phyloP scores from a whole-genome alignment of 805 yeast species.

The Dipodascus geniculatus region DNA sequence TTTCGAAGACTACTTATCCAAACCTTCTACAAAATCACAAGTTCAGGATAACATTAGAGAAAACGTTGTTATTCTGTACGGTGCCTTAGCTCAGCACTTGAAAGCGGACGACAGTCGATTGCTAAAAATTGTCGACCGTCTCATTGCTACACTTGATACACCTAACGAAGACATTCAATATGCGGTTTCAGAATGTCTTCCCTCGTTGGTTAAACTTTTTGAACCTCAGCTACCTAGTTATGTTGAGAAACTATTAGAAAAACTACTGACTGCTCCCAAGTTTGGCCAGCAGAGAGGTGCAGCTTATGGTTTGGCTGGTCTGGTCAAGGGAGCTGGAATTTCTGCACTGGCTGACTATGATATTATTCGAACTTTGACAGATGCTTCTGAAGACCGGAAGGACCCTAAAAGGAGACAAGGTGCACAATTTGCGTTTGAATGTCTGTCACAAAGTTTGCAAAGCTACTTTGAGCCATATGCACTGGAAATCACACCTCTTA shows the following conservation, averaged over 20 bases:
- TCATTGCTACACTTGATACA: constrained; percentile 64
- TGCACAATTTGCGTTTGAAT: constrained; percentile 76
- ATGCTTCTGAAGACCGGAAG: constrained; percentile 81
- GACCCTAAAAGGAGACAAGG: constrained; percentile 69
- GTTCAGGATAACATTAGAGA: constrained; percentile 57
- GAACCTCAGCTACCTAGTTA: constrained; percentile 35
- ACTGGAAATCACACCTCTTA: constrained; percentile 71
- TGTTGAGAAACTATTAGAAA: constrained; percentile 46
- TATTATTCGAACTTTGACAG: constrained; percentile 59
- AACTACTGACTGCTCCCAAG: constrained; percentile 40
- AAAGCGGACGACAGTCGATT: constrained; percentile 54
- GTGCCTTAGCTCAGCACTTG: constrained; percentile 82
- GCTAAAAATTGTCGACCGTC: constrained; percentile 47
- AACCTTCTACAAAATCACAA: constrained; percentile 32
- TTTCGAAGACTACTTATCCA: constrained; percentile 48
- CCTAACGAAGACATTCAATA: constrained; percentile 86
- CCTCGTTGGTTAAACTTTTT: constrained; percentile 60
- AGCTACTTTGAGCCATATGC: constrained; percentile 87
- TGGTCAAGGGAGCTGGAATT: constrained; percentile 84
- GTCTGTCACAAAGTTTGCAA: constrained; percentile 67
- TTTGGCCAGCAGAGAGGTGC: constrained; percentile 71
- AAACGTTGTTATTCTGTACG: constrained; percentile 76
- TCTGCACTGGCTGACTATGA: constrained; percentile 64
- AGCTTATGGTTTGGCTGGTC: constrained; percentile 92
- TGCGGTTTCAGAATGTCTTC: constrained; percentile 77